Percentiles rank a stretch among this genome's conserved stretches.
These are phyloP conservation scores for Diplosphaera chodatii DNA, from an alignment of 139 green algal genomes.

Conservation along the genomic window DNA sequence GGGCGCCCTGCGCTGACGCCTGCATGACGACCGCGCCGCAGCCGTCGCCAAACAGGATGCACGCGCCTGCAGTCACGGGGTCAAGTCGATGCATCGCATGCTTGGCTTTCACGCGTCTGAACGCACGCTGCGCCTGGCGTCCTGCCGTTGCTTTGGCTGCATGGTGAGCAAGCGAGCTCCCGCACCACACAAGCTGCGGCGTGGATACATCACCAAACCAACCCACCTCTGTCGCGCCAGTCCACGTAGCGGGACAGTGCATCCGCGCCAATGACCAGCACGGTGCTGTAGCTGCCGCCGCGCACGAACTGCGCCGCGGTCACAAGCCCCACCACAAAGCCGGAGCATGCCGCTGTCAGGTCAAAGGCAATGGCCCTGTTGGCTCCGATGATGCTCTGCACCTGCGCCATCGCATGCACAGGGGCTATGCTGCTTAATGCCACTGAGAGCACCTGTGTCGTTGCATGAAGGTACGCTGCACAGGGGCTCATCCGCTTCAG, in stretches of 20 bases:
- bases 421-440: too few species aligned
- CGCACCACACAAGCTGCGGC: too few species aligned
- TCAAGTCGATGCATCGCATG: background rate
- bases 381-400: constrained; percentile 81
- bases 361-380: constrained; percentile 87
- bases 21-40: constrained; percentile 82
- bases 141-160: too few species aligned
- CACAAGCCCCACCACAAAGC: constrained; percentile 93
- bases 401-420: constrained; percentile 34
- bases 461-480: too few species aligned
- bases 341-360: constrained; percentile 94
- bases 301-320: constrained; percentile 82
- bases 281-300: constrained; percentile 64
- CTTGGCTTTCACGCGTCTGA: too few species aligned
- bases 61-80: constrained; percentile 62
- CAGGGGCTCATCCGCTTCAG: too few species aligned
- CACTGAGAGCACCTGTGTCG: too few species aligned
- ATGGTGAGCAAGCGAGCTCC: too few species aligned
- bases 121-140: too few species aligned
- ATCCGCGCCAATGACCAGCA: constrained; percentile 93
- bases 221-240: constrained; percentile 79
- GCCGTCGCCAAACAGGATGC: constrained; percentile 97
- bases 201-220: too few species aligned
- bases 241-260: constrained; percentile 88
- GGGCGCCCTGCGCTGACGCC: constrained; percentile 26